Evolutionary conservation across 2,329 filamentous ascomycete genomes (phyloP).

Genomic region (Microcera coccophila): DNA sequence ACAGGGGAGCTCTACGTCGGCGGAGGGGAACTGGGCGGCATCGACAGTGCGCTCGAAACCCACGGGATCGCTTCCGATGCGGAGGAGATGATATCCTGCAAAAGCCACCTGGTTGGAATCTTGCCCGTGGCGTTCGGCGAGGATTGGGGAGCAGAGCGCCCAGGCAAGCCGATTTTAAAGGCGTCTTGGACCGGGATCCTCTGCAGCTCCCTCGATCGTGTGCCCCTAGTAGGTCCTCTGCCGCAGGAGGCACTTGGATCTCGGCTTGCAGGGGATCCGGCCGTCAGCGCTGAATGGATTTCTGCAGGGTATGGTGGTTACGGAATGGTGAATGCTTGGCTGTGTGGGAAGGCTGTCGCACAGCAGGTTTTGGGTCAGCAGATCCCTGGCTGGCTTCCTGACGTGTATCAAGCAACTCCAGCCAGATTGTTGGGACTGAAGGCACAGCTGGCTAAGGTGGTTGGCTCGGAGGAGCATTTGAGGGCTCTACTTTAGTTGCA

Average conservation of each 20-base stretch:
- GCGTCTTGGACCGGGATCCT: slow-evolving; percentile 6
- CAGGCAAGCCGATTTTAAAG: not conserved
- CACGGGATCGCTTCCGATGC: slow-evolving; percentile 1
- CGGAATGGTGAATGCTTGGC: slow-evolving; percentile 21
- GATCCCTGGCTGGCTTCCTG: not conserved
- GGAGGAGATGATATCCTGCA: not conserved
- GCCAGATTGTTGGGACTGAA: too few species aligned
- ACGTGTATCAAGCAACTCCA: too few species aligned
- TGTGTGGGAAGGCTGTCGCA: slow-evolving; percentile 8
- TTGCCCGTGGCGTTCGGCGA: not conserved
- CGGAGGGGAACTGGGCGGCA: not conserved
- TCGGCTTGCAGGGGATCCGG: not conserved
- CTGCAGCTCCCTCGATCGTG: slow-evolving; percentile 2
- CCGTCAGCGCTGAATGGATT: slow-evolving; percentile 12
- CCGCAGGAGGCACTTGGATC: slow-evolving; percentile 2
- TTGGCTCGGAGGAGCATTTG: too few species aligned
- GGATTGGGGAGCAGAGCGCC: not conserved
- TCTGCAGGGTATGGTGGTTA: slow-evolving; percentile 18
- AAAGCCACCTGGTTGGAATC: slow-evolving; percentile 1
- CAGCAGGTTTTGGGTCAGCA: not conserved
- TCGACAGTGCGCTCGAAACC: not conserved
- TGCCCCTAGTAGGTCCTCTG: slow-evolving; percentile 4
- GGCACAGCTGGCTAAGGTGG: too few species aligned
- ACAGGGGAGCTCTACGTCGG: not conserved
- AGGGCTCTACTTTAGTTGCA: too few species aligned